These are phyloP conservation scores for Tricholoma flavovirens DNA, from an alignment of 768 basidiomycete genomes.

Conservation along the genomic window DNA sequence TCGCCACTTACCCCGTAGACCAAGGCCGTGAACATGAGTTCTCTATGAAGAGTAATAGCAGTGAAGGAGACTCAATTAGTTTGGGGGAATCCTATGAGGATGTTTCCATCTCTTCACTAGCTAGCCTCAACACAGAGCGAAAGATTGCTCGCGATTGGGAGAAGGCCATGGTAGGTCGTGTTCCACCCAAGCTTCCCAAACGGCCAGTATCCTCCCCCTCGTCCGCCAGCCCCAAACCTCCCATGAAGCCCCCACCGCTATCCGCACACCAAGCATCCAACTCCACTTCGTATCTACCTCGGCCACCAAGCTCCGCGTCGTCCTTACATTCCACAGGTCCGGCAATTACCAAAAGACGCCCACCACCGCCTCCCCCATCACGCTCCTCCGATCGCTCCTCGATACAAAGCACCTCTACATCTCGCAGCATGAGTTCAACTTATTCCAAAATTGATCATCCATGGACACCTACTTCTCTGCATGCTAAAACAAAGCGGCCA, in stretches of 20 bases:
- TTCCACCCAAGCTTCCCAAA: slow-evolving; percentile 45
- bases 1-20: slow-evolving; percentile 45
- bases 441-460: slow-evolving; percentile 17
- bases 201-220: slow-evolving; percentile 30
- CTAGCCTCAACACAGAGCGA: slow-evolving; percentile 46
- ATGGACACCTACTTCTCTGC: slow-evolving; percentile 8
- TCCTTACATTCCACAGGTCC: slow-evolving; percentile 22
- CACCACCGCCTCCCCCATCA: slow-evolving; percentile 37
- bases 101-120: slow-evolving; percentile 47
- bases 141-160: slow-evolving; percentile 47
- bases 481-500: slow-evolving; percentile 39
- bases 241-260: slow-evolving; percentile 25
- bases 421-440: slow-evolving; percentile 30
- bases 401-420: slow-evolving; percentile 46
- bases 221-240: slow-evolving; percentile 16
- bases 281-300: slow-evolving; percentile 11
- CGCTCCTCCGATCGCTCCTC: slow-evolving; percentile 61
- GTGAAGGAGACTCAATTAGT: slow-evolving; percentile 47
- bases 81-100: slow-evolving; percentile 73
- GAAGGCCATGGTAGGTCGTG: slow-evolving; percentile 30
- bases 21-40: slow-evolving; percentile 20
- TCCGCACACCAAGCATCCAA: slow-evolving; percentile 10
- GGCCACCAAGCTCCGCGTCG: slow-evolving; percentile 23
- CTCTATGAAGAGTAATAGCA: slow-evolving; percentile 18
- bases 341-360: slow-evolving; percentile 33